Conservation (phyloP, 495 filamentous ascomycete genomes). For the Xylaria bambusicola region DNA sequence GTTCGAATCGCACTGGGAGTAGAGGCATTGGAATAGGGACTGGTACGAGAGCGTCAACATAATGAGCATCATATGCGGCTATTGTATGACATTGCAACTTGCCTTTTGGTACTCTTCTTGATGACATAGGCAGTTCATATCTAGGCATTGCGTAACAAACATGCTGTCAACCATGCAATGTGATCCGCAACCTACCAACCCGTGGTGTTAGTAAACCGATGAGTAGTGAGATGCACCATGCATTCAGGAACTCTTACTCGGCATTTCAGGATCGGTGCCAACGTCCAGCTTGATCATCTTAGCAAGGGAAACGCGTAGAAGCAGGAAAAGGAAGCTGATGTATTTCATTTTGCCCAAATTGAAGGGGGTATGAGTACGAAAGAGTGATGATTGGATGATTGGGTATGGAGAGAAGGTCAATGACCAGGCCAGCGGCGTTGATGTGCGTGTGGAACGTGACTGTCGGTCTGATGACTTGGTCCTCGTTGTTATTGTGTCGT, state of each 20-base stretch:
- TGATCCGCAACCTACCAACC: constrained; percentile 23
- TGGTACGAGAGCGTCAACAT: constrained; percentile 3
- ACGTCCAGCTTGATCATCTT: constrained; percentile 22
- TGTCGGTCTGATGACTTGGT: neutral
- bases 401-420: neutral
- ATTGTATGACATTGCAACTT: neutral
- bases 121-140: constrained; percentile 32
- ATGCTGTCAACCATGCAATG: constrained; percentile 35
- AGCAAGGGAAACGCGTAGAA: constrained; percentile 17
- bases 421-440: neutral
- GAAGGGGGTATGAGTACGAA: neutral
- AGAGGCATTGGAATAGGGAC: constrained; percentile 35
- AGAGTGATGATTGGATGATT: neutral
- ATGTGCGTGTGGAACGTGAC: neutral
- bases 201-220: constrained; percentile 2
- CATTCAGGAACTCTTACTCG: constrained; percentile 14
- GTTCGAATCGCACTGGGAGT: constrained; percentile 32
- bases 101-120: constrained; percentile 34
- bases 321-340: constrained; percentile 15
- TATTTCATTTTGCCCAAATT: constrained; percentile 20
- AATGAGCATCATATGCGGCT: neutral
- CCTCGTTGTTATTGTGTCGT: neutral
- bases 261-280: constrained; percentile 22
- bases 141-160: constrained; percentile 33
- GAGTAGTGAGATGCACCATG: neutral